Percentiles rank a stretch among this genome's conserved stretches.
These are phyloP conservation scores for Fusarium begoniae DNA, from an alignment of 2,329 filamentous ascomycete species.

Conservation along the genomic window DNA sequence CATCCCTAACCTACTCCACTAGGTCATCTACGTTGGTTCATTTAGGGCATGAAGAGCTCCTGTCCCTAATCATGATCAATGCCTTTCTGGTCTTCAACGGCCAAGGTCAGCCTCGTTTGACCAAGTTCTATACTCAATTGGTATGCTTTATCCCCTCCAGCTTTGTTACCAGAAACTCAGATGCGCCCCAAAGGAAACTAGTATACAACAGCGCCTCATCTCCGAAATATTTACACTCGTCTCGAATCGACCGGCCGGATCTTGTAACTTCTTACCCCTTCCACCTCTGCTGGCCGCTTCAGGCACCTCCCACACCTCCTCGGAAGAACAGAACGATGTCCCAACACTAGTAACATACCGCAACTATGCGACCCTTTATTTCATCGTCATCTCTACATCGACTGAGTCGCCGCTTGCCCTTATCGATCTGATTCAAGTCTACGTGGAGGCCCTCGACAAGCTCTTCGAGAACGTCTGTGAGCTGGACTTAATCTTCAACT, in stretches of 20 bases:
- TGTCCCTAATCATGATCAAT: conserved; percentile 81
- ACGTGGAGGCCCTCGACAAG: conserved; percentile 93
- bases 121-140: conserved; percentile 98
- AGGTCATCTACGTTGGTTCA: not conserved
- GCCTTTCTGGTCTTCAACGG: conserved; percentile 99
- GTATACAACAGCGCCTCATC: conserved; percentile 95
- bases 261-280: conserved; percentile 95
- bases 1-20: not conserved
- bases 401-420: conserved; percentile 95
- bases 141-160: conserved; percentile 55
- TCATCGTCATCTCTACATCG: conserved; percentile 96
- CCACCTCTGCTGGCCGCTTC: conserved; percentile 72
- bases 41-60: conserved; percentile 32
- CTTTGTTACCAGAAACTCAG: conserved; percentile 1
- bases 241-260: conserved; percentile 86
- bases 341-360: conserved; percentile 97
- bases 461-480: conserved; percentile 99
- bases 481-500: conserved; percentile 98
- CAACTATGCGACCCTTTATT: conserved; percentile 97
- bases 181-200: conserved; percentile 77
- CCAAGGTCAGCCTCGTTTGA: conserved; percentile 93
- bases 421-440: conserved; percentile 97
- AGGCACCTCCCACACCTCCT: conserved; percentile 69
- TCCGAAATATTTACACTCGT: conserved; percentile 98
- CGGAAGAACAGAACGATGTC: conserved; percentile 82